These are phyloP conservation scores for Nannochloropsis gaditana DNA, from an alignment of 108 stramenopile genomes.

Conservation along the genomic window DNA sequence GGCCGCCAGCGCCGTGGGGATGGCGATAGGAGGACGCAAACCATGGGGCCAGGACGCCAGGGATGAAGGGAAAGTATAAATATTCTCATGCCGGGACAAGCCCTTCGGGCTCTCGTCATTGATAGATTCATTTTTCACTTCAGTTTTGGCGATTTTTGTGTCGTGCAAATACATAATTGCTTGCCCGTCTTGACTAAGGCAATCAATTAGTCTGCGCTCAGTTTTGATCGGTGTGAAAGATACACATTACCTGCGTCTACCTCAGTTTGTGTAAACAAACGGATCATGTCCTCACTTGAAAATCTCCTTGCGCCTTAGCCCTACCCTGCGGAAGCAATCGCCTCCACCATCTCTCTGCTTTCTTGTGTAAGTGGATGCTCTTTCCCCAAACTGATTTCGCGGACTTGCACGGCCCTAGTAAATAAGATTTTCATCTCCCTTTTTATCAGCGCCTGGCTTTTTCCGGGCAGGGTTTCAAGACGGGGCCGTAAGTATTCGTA, in stretches of 20 bases:
- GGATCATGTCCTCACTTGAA: neutral
- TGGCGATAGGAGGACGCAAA: too few relatives aligned
- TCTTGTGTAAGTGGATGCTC: neutral
- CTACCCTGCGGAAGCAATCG: neutral
- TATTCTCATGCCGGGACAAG: too few relatives aligned
- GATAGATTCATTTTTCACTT: too few relatives aligned
- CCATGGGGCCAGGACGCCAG: too few relatives aligned
- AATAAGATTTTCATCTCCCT: neutral
- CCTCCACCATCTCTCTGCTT: constrained; percentile 14
- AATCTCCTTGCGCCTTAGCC: neutral
- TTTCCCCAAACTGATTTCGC: neutral
- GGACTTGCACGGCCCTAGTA: neutral
- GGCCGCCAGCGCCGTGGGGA: too few relatives aligned
- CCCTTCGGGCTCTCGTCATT: too few relatives aligned
- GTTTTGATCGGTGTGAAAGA: too few relatives aligned
- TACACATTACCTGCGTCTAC: neutral
- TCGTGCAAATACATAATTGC: too few relatives aligned
- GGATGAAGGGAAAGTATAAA: too few relatives aligned
- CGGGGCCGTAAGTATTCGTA: neutral
- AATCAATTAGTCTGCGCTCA: too few relatives aligned
- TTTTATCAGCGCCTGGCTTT: neutral
- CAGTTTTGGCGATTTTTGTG: too few relatives aligned
- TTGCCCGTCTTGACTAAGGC: too few relatives aligned
- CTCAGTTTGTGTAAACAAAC: neutral
- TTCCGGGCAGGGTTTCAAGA: neutral